Base-by-base conservation (phyloP, 2,329 filamentous ascomycete genomes). In the Pseudogymnoascus sp. region DNA sequence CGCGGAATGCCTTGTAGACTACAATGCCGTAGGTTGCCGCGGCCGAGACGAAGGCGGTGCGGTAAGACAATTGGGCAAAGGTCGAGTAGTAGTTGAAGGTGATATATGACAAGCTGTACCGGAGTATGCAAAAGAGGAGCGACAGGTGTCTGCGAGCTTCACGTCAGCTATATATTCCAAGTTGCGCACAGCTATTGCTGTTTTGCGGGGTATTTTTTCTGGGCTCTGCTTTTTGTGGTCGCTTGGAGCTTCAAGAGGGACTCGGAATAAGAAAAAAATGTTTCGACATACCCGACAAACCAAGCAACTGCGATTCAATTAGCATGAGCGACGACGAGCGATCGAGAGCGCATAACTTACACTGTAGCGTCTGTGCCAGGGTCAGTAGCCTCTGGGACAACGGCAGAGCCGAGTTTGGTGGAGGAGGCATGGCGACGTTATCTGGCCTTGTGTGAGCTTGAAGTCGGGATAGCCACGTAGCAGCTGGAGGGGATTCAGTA, bases 21-120 rank as follows among this genome's bases (percentile, higher is more conserved):
- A 99, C 94, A 67, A 99, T 97, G 67, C 94, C 93, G 76, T 99
- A 99, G 9, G 94, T 97, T 58, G 86, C 85, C 57, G 92, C 91
- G 5, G 94, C 94, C 2, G 92, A 87, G 68, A 97, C 68, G 74
- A 99, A 99, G 62, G 92, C 90, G 60, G 88, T 84, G 70, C 94
- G 92, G 79, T 99, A 99, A 62, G 88, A 88, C 75, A 94, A 86
- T 67, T 84, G 81, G 57, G 93, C 92, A 80, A 86, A 85, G 72
- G 84, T 78, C 62, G 86, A 86, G 74, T 88, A 88, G 75, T 86
- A 92, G 81, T 96, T 95, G 81, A 97, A 89, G 71, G 88, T 88
- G 62, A 97, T 77, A 80, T 91, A 96, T 57, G 92, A 95, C 65
- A 97, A 75, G 65, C 81, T 77, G 76, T 97, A 99, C 73, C 92